Evolutionary conservation across 305 asterid species (phyloP).

Genomic region (Petunia hybrid): DNA sequence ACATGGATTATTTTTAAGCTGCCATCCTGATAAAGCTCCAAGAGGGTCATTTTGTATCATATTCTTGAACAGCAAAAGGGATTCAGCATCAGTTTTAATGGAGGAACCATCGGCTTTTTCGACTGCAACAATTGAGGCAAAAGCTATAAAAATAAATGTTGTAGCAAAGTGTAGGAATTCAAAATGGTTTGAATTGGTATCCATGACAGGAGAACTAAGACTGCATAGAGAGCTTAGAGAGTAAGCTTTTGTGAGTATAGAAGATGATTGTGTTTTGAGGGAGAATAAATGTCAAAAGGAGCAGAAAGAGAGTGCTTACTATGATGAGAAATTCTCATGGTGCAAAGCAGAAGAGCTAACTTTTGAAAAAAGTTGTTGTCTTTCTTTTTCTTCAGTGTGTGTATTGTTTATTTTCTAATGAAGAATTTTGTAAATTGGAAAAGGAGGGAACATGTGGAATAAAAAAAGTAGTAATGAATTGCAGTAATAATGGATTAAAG

Average conservation of each 20-base stretch:
- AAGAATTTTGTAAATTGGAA: constrained; percentile 44
- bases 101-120: constrained; percentile 40
- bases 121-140: constrained; percentile 32
- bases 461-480: constrained; percentile 25
- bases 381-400: constrained; percentile 31
- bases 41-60: constrained; percentile 68
- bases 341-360: constrained; percentile 58
- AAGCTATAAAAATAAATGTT: constrained; percentile 13
- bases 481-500: constrained; percentile 24
- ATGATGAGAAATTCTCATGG: constrained; percentile 57
- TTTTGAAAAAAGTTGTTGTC: constrained; percentile 57
- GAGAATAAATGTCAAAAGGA: constrained; percentile 31
- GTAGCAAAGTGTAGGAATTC: constrained; percentile 36
- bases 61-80: constrained; percentile 75
- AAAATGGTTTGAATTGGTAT: constrained; percentile 38
- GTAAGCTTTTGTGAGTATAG: constrained; percentile 26
- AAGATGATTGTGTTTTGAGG: constrained; percentile 33
- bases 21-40: constrained; percentile 72
- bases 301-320: constrained; percentile 48
- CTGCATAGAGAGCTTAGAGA: constrained; percentile 26
- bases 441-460: constrained; percentile 62
- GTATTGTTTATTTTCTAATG: neutral
- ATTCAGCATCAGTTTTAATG: constrained; percentile 61
- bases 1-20: constrained; percentile 61
- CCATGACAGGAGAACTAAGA: constrained; percentile 33